phyloP scores from a whole-genome alignment of 176 grass and related monocot genomes.

The Lolium multiflorum region DNA sequence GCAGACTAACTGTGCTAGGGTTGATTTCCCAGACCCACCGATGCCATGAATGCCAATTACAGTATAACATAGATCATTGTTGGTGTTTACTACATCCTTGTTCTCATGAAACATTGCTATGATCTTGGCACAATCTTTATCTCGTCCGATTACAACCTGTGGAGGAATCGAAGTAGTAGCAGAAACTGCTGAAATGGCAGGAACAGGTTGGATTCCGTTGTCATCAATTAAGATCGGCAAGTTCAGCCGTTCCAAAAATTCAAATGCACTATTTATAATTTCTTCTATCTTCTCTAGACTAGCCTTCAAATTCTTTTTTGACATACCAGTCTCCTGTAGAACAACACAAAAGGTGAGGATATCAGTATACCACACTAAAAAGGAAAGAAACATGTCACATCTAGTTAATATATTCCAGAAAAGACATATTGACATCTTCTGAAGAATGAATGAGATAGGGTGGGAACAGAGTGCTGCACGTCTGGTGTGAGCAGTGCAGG shows the following conservation, averaged over 20 bases:
- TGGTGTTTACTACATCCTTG: not conserved
- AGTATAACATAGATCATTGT: not conserved
- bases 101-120: constrained; percentile 8
- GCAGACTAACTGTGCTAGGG: not conserved
- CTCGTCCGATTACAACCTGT: not conserved
- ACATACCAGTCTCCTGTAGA: constrained; percentile 7
- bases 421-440: not conserved
- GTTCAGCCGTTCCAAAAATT: not conserved
- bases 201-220: not conserved
- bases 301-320: not conserved
- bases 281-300: not conserved
- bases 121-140: constrained; percentile 11
- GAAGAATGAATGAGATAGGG: not conserved
- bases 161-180: not conserved
- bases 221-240: not conserved
- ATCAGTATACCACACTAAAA: not conserved
- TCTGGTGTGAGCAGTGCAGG: not conserved
- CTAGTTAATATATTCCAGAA: not conserved
- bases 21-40: not conserved
- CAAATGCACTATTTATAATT: not conserved
- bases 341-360: not conserved
- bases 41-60: constrained; percentile 29
- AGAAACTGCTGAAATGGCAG: not conserved
- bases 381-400: not conserved
- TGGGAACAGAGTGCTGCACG: not conserved